Evolutionary conservation across 257 asterid genomes (phyloP).

Genomic region (Solanum sejunctum): DNA sequence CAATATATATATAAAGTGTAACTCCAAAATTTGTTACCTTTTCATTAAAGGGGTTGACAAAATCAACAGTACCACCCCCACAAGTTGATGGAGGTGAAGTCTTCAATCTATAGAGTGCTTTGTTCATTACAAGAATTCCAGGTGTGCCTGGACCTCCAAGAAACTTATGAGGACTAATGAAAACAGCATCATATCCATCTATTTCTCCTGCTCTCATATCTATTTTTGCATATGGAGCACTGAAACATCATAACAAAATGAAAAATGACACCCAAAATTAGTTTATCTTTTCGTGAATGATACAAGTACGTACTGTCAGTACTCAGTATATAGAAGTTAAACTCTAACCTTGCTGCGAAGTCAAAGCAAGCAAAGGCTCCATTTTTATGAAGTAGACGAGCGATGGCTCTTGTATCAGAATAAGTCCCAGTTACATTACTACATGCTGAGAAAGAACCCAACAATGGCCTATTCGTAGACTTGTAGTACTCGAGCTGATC

Average conservation of each 20-base stretch:
- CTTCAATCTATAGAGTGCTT: slow-evolving; percentile 32
- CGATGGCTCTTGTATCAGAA: slow-evolving; percentile 31
- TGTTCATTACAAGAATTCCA: slow-evolving; percentile 45
- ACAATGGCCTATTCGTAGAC: slow-evolving; percentile 25
- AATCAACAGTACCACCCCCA: slow-evolving; percentile 66
- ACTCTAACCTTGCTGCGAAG: slow-evolving; percentile 49
- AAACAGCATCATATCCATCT: slow-evolving; percentile 49
- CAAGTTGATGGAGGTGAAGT: slow-evolving; percentile 60
- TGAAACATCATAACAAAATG: too few relatives aligned
- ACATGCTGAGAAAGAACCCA: slow-evolving; percentile 75
- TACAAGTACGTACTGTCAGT: too few relatives aligned
- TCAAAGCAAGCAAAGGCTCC: slow-evolving; percentile 68
- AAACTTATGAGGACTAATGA: slow-evolving; percentile 48
- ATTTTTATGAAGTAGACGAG: slow-evolving; percentile 41
- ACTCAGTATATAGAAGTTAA: neutral
- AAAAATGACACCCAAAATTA: too few relatives aligned
- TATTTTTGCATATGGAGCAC: slow-evolving; percentile 46
- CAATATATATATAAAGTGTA: too few relatives aligned
- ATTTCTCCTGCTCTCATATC: slow-evolving; percentile 40
- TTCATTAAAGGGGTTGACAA: slow-evolving; percentile 27
- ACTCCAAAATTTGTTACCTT: slow-evolving; percentile 8
- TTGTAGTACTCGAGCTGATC: slow-evolving; percentile 18
- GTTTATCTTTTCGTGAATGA: neutral
- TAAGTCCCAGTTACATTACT: slow-evolving; percentile 63
- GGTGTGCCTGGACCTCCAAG: slow-evolving; percentile 80